Base-by-base conservation (phyloP, 2,329 filamentous ascomycete genomes). In the Fusarium sp. region DNA sequence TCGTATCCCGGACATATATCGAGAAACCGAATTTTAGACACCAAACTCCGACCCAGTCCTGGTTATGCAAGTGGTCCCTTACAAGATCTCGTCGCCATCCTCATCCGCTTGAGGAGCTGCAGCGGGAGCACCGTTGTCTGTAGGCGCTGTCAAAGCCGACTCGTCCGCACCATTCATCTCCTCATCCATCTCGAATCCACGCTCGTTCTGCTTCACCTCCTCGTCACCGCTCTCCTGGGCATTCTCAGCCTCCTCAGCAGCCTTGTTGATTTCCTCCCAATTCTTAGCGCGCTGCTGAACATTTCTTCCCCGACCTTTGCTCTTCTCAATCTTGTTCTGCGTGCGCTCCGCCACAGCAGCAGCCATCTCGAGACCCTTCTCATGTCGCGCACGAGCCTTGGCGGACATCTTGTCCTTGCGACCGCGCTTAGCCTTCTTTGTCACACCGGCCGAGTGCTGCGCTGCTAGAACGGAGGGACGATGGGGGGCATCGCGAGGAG, bases 401-500 rank as follows among this genome's bases (percentile, higher is more conserved):
- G 83, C 79, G 72, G 87, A 89, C 76, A 88, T 73, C 10, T 83
- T 81, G n/a, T 80, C 72, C 76, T 88, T 88, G 74, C 87, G 83
- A 57, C 82, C 82, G 65, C 82, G 81, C 78, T 89, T 92, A 65
- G 83, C 76, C 80, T 91, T 93, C 79, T 92, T 94, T 57, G 82
- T 81, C 12, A 95, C 85, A 30, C 93, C 92, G 20, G 89, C 86
- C 3, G 83, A 82, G 76, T 90, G 87, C 71, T 92, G 90, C 18
- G 90, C 88, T 41, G 88, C 88, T 42, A 94, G 87, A 20, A 93
- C 85, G n/a, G 92, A 90, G 29, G 90, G 88, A 7, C 89, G 87
- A 64, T 82, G 77, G 40, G 65, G 42, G 29, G 73, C 69, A 49
- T 51, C 40, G 67, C 85, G 81, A 61, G 79, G 68, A 3, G 88